Base-by-base conservation (phyloP, 2,329 filamentous ascomycete genomes). In the Grosmannia serpens region DNA sequence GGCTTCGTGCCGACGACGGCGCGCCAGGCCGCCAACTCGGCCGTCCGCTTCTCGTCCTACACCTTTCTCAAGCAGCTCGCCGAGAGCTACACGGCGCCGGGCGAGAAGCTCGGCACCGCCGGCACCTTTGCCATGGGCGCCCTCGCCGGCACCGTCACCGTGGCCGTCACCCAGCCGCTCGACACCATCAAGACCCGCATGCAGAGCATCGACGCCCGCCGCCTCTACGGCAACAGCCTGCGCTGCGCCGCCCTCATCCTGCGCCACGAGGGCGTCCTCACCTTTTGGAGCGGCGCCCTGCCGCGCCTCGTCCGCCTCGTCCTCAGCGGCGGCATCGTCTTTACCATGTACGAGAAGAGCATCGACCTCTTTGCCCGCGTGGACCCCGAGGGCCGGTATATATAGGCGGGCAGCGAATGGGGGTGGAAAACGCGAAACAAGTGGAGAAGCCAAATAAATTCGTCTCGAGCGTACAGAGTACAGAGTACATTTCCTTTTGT, bases 101-200 rank as follows among this genome's bases (percentile, higher is more conserved):
- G 94, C 0, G 94, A 99, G 77, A 97, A 96, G 77, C 81, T 99
- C 7, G 91, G 92, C 20, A 84, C 87, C 4, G 72, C 89, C 0
- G 88, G 88, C 63, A 99, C 94, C 0, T 99, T 99, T 69, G 90
- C 83, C 2, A 89, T 96, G 66, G 94, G 94, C 57, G 92, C 88
- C 26, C 73, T 94, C 27, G 92, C 94, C 0, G 94, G 94, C 2
- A 74, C 95, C 6, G 91, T 97, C 62, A 99, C 94, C 1, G 94
- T 99, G 58, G 91, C 83, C 61, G 84, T 83, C 33, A 86, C 83
- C 57, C 83, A 86, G 69, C 83, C 83, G 24, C 76, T 99, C 50
- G 94, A 99, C 71, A 97, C 92, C 0, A 82, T 99, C 70, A 99
- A 99, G 82, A 99, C 94, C 64, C 75, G 90, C 62, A 99, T 99